Percentiles rank a stretch among this genome's conserved stretches.
Evolutionary conservation across 768 basidiomycete genomes (phyloP).

Genomic region (Ramaria sp.): DNA sequence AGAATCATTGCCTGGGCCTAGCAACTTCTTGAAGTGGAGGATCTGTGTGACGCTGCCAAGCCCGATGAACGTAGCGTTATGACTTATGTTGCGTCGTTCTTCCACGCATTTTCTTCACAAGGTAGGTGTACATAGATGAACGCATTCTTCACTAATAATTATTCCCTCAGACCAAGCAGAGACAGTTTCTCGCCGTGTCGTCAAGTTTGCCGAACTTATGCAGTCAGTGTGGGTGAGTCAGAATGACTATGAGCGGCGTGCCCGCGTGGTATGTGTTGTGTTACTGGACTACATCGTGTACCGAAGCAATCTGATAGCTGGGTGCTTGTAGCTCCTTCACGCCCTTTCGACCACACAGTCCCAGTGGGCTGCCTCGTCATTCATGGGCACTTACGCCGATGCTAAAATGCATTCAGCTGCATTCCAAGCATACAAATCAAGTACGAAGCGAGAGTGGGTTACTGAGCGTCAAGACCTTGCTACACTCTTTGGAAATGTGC

Average conservation of each 20-base stretch:
- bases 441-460: constrained; percentile 79
- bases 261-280: constrained; percentile 42
- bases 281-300: not conserved
- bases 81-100: constrained; percentile 96
- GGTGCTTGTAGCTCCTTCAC: constrained; percentile 41
- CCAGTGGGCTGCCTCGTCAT: constrained; percentile 56
- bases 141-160: not conserved
- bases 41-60: constrained; percentile 75
- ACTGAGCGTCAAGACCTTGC: constrained; percentile 82
- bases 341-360: constrained; percentile 57
- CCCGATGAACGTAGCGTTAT: constrained; percentile 97
- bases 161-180: constrained; percentile 73
- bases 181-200: constrained; percentile 85
- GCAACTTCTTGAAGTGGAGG: constrained; percentile 95
- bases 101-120: constrained; percentile 97
- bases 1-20: constrained; percentile 19
- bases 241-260: constrained; percentile 90
- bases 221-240: constrained; percentile 79
- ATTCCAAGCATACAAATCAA: constrained; percentile 76
- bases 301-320: not conserved
- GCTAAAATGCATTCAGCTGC: constrained; percentile 66
- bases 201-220: constrained; percentile 94
- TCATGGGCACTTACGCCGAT: constrained; percentile 68
- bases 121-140: constrained; percentile 39
- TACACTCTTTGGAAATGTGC: constrained; percentile 84